phyloP scores from a whole-genome alignment of 768 basidiomycete species.

The Boletus tomentosulus region DNA sequence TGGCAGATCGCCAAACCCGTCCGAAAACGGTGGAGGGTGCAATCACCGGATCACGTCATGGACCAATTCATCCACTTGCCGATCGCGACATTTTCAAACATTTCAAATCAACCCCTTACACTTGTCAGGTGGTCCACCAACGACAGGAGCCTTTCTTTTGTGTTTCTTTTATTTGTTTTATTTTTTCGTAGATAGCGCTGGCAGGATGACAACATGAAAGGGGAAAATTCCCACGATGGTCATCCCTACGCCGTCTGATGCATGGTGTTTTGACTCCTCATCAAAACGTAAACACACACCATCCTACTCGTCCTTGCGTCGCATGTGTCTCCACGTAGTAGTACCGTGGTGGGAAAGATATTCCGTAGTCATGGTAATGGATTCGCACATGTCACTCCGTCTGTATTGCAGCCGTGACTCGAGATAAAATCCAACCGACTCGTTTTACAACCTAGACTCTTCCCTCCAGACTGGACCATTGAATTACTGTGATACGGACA shows the following conservation, averaged over 20 bases:
- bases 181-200: neutral
- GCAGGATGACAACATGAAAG: neutral
- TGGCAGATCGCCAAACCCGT: slow-evolving; percentile 22
- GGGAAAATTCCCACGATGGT: neutral
- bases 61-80: slow-evolving; percentile 26
- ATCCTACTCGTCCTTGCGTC: neutral
- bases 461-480: neutral
- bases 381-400: neutral
- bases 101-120: slow-evolving; percentile 4
- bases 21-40: slow-evolving; percentile 12
- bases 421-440: neutral
- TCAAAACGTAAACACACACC: neutral
- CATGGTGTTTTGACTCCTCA: no score
- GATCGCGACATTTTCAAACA: slow-evolving; percentile 28
- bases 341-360: neutral
- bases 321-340: neutral
- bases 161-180: neutral
- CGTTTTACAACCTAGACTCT: no score
- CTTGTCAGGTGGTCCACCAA: neutral
- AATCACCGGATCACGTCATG: slow-evolving; percentile 33
- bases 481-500: slow-evolving; percentile 2
- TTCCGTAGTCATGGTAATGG: neutral
- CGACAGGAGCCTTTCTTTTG: neutral
- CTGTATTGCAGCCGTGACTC: no score
- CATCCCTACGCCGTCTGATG: neutral